These are phyloP conservation scores for Yamadazyma philogaea DNA, from an alignment of 805 yeast genomes.

Conservation along the genomic window DNA sequence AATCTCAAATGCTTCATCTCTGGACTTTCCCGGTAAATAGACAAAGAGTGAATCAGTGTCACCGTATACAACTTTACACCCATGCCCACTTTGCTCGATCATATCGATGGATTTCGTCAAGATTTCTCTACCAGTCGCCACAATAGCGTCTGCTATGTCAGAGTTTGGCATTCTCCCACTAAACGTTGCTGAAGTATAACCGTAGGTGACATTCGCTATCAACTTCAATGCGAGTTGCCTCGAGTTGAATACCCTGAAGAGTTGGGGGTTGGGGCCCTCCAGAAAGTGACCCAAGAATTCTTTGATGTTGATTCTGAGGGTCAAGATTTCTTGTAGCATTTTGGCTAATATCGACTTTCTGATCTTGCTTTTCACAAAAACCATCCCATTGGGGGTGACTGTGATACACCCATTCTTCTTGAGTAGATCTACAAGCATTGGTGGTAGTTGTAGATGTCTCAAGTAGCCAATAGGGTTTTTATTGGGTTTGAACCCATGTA, in stretches of 20 bases:
- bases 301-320: slow-evolving; percentile 75
- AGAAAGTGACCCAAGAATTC: slow-evolving; percentile 57
- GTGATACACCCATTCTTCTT: slow-evolving; percentile 48
- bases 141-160: slow-evolving; percentile 93
- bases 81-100: slow-evolving; percentile 68
- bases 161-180: slow-evolving; percentile 98
- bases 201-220: slow-evolving; percentile 94
- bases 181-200: slow-evolving; percentile 90
- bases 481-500: slow-evolving; percentile 49
- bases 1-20: slow-evolving; percentile 69
- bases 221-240: slow-evolving; percentile 84
- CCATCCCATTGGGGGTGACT: slow-evolving; percentile 83
- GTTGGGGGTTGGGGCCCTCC: slow-evolving; percentile 36
- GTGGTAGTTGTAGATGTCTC: slow-evolving; percentile 41
- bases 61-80: slow-evolving; percentile 93
- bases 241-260: slow-evolving; percentile 60
- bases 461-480: slow-evolving; percentile 56
- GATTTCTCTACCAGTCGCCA: slow-evolving; percentile 85
- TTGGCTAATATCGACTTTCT: slow-evolving; percentile 74
- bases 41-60: slow-evolving; percentile 95
- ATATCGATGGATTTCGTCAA: slow-evolving; percentile 63
- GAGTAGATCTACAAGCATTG: slow-evolving; percentile 54
- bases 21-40: slow-evolving; percentile 78
- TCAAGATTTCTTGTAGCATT: slow-evolving; percentile 81
- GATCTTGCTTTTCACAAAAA: slow-evolving; percentile 63